Evolutionary conservation across 768 basidiomycete genomes (phyloP), one percentile per base, ranked within the genome.

Genomic region (Mycena rebaudengoi): DNA sequence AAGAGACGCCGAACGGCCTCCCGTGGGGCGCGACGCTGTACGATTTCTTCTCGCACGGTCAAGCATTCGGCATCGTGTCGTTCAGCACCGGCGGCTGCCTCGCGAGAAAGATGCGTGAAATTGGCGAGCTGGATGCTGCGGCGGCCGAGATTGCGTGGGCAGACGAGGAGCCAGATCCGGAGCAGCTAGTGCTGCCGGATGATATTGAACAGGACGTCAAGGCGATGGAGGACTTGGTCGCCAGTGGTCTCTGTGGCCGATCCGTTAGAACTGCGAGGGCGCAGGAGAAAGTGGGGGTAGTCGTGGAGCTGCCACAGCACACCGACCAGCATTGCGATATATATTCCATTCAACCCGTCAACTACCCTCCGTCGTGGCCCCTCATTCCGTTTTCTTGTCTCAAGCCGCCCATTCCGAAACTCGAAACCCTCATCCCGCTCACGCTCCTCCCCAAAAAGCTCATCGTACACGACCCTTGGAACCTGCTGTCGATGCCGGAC

Each of bases 391-490:
- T 83, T 60, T 64, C 64, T 21, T 35, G 25, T 5, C n/a, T 46
- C 26, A 7, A 65, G 62, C 26, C 65, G 64, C 25, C 29, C 60
- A 41, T 70, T 0, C 66, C 69, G 12, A 35, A 35, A 5, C 76
- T 82, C 25, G 75, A 80, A 59, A 70, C 78, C 4, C 73, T 72
- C 5, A 67, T 82, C 30, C 75, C 79, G 0, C 56, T 73, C 5
- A 58, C 77, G 39, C 68, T 79, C 5, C 74, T 82, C 20, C 84
- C 84, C 0, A 61, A 78, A 66, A 80, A 68, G 20, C 72, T 85
- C 11, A 63, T 79, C 23, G 80, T 84, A 1, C 83, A 84, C 56
- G 83, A 83, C 57, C 82, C 83, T 0, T 82, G 74, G 65, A 68
- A 70, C 53, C 40, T 79, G 10, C 75, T 83, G 30, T 18, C 59